Evolutionary conservation across 2,329 filamentous ascomycete species (phyloP), one percentile per base, ranked within the genome.

Genomic region (Hypoxylon sp.): DNA sequence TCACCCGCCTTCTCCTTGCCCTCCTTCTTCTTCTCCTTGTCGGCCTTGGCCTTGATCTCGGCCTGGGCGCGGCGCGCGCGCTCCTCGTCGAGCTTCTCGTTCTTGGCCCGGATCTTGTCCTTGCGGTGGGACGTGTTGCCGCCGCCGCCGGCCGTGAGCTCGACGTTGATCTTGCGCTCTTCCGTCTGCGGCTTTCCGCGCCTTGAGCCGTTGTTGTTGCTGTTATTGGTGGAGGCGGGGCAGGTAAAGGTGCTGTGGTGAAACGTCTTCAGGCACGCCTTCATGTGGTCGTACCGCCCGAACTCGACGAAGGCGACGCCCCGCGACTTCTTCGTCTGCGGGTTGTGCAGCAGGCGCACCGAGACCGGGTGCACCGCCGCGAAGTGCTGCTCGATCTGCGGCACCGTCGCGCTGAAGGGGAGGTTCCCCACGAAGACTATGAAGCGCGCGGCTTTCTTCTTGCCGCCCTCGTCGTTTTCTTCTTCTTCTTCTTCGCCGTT

Each of bases 261-360:
- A 74, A 93, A 93, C 59, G 91, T 84, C 72, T 92, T 90, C 54
- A 97, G 79, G 67, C 91, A 96, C 21, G 90, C 94, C 78, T 95
- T 89, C 91, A 96, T 95, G 68, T 88, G 84, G 72, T 92, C 89
- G 73, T 87, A 95, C 61, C 85, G 81, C 59, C 85, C 85, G 68
- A 97, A 97, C 72, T 97, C 93, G 63, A 97, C 78, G 71, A 97
- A 96, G 4, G 90, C 91, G 64, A 89, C 88, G 25, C 91, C 90
- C 61, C 87, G 87, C 66, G 83, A 87, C 59, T 85, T 83, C 45
- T 76, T 78, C 8, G 81, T 77, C 44, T 76, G 75, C 61, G 84
- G 84, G 64, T 89, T 81, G 43, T 86, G 89, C 36, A 90, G 83
- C 55, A 90, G 86, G 15, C 93, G 90, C 38, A 94, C 79, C 2